phyloP scores from a whole-genome alignment of 257 asterid genomes.

The Voacanga thouarsii region DNA sequence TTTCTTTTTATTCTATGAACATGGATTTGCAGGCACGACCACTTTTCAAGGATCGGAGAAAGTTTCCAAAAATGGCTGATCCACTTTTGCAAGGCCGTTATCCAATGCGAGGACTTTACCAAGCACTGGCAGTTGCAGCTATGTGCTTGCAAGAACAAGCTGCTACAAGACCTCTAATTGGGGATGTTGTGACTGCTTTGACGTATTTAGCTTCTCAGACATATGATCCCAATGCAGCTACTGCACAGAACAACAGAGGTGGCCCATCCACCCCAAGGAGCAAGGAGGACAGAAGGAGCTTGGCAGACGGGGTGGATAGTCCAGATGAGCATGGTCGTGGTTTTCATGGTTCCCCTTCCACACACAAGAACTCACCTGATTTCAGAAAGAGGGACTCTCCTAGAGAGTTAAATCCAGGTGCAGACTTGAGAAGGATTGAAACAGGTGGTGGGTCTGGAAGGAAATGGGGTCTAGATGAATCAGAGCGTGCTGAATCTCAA shows the following conservation, averaged over 20 bases:
- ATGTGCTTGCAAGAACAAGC: conserved; percentile 99
- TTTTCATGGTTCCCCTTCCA: conserved; percentile 60
- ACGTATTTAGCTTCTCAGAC: conserved; percentile 72
- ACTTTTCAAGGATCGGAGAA: conserved; percentile 75
- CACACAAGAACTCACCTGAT: conserved; percentile 69
- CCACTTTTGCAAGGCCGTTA: conserved; percentile 81
- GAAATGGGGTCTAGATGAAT: conserved; percentile 64
- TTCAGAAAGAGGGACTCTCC: conserved; percentile 50
- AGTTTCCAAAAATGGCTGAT: conserved; percentile 88
- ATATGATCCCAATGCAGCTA: conserved; percentile 57
- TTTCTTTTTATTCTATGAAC: neutral
- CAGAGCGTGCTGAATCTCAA: conserved; percentile 50
- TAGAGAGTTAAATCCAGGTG: conserved; percentile 36
- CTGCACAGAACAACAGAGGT: conserved; percentile 38
- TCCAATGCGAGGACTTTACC: conserved; percentile 87
- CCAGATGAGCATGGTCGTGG: conserved; percentile 42
- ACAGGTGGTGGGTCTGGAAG: conserved; percentile 63
- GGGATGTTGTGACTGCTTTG: conserved; percentile 87
- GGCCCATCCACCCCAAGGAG: conserved; percentile 69
- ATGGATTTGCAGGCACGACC: conserved; percentile 70
- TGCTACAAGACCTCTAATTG: conserved; percentile 78
- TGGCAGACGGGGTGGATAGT: conserved; percentile 48
- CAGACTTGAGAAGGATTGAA: conserved; percentile 55
- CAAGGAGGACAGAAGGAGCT: conserved; percentile 53
- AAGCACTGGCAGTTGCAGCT: conserved; percentile 92